phyloP scores from a whole-genome alignment of 805 yeast genomes.

The Saccharomyces eubayanus region DNA sequence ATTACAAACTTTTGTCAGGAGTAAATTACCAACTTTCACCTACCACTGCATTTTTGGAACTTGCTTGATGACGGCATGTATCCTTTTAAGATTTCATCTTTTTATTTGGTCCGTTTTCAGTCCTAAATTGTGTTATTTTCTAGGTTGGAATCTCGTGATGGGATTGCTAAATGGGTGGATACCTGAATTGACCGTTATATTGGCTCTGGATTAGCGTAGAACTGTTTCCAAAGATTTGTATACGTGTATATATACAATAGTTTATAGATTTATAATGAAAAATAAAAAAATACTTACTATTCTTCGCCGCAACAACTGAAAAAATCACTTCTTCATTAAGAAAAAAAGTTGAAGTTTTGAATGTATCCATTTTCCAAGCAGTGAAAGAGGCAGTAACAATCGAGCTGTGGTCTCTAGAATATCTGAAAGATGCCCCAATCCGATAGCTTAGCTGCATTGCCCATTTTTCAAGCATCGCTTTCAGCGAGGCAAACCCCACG shows the following conservation, averaged over 20 bases:
- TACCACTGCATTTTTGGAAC: constrained; percentile 56
- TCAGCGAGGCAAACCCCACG: constrained; percentile 4
- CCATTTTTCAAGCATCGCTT: constrained; percentile 3
- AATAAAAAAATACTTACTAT: constrained; percentile 1
- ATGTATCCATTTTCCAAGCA: background rate
- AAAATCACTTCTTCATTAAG: background rate
- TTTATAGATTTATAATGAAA: background rate
- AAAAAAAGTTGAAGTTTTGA: background rate
- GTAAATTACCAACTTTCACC: constrained; percentile 29
- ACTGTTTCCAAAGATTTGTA: background rate
- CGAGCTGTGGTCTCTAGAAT: background rate
- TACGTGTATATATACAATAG: background rate
- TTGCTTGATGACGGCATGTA: constrained; percentile 60
- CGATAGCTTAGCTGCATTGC: background rate
- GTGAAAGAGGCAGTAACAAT: background rate
- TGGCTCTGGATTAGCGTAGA: background rate
- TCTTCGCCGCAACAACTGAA: constrained; percentile 1
- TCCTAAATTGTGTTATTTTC: constrained; percentile 77
- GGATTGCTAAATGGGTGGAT: constrained; percentile 35
- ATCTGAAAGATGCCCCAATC: background rate
- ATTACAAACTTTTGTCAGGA: constrained; percentile 11
- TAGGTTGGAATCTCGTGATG: constrained; percentile 62
- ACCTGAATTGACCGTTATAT: constrained; percentile 9
- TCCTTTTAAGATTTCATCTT: constrained; percentile 67
- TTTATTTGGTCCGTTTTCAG: constrained; percentile 98